These are phyloP conservation scores for Casaregolazyma lundiana DNA, from an alignment of 1,139 yeast species.

Conservation along the genomic window DNA sequence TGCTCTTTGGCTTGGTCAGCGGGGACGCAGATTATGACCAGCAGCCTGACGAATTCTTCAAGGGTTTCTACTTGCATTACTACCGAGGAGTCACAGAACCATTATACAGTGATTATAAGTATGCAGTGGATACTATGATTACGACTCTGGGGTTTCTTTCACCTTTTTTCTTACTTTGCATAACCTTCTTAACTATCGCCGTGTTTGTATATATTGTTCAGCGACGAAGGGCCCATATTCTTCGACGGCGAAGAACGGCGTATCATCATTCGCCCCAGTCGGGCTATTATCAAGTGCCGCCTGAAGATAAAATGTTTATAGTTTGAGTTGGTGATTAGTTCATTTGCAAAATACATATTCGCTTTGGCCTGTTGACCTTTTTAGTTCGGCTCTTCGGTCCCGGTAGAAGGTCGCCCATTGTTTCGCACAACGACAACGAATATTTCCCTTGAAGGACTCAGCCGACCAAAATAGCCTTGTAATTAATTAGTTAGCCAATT, in stretches of 20 bases:
- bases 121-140: neutral
- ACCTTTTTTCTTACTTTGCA: constrained; percentile 23
- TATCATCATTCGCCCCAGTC: neutral
- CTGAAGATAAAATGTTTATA: neutral
- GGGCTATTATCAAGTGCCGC: neutral
- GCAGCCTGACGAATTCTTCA: constrained; percentile 5
- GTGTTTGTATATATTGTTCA: constrained; percentile 19
- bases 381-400: no score
- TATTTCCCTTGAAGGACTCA: no score
- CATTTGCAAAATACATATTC: no score
- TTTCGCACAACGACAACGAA: no score
- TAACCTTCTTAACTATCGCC: constrained; percentile 19
- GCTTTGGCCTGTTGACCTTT: no score
- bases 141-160: constrained; percentile 20
- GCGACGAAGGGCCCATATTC: constrained; percentile 2
- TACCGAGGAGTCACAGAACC: constrained; percentile 19
- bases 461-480: no score
- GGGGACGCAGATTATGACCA: constrained; percentile 16
- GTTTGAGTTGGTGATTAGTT: neutral
- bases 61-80: constrained; percentile 15
- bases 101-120: constrained; percentile 8
- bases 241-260: neutral
- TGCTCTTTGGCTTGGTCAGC: neutral
- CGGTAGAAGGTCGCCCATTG: no score
- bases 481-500: no score